Percentiles rank a stretch among this genome's conserved stretches.
Evolutionary conservation across 306 rosid species (phyloP).

Genomic region (Vicia sativa): DNA sequence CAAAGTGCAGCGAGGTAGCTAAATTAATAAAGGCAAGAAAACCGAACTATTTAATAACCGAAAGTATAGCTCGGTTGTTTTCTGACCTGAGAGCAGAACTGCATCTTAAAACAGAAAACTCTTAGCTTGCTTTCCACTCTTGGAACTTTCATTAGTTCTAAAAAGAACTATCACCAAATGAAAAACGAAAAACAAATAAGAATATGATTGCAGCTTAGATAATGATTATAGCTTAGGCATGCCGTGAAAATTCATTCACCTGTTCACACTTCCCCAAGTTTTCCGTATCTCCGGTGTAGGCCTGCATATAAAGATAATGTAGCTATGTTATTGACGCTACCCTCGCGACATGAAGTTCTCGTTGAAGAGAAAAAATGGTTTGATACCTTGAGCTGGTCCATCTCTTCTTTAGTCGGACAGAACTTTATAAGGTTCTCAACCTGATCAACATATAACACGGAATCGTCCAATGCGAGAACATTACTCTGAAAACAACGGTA

Average conservation of each 20-base stretch:
- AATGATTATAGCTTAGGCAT: background rate
- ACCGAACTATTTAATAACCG: slow-evolving; percentile 32
- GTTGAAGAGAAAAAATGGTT: slow-evolving; percentile 19
- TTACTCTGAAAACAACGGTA: slow-evolving; percentile 55
- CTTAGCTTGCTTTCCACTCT: slow-evolving; percentile 87
- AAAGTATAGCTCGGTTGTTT: slow-evolving; percentile 31
- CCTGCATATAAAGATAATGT: slow-evolving; percentile 55
- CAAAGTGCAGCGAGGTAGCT: slow-evolving; percentile 38
- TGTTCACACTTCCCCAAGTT: slow-evolving; percentile 96
- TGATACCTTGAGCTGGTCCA: slow-evolving; percentile 78
- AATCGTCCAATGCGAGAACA: slow-evolving; percentile 84
- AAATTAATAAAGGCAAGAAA: slow-evolving; percentile 37
- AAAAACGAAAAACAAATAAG: slow-evolving; percentile 42
- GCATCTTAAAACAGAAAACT: slow-evolving; percentile 90
- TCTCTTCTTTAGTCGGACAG: slow-evolving; percentile 96
- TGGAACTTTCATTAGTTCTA: slow-evolving; percentile 92
- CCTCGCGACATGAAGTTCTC: slow-evolving; percentile 27
- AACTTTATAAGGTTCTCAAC: slow-evolving; percentile 96
- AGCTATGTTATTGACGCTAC: slow-evolving; percentile 22
- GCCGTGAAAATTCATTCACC: slow-evolving; percentile 47
- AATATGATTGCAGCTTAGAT: background rate
- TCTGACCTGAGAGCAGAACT: slow-evolving; percentile 77
- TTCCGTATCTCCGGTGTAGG: slow-evolving; percentile 73
- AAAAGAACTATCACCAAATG: slow-evolving; percentile 66
- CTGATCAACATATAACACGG: slow-evolving; percentile 77